A percentile compares a stretch with the other conserved stretches of the same genome.
These are phyloP conservation scores for Hypoxylon perforatum DNA, from an alignment of 495 filamentous ascomycete genomes.

Conservation along the genomic window DNA sequence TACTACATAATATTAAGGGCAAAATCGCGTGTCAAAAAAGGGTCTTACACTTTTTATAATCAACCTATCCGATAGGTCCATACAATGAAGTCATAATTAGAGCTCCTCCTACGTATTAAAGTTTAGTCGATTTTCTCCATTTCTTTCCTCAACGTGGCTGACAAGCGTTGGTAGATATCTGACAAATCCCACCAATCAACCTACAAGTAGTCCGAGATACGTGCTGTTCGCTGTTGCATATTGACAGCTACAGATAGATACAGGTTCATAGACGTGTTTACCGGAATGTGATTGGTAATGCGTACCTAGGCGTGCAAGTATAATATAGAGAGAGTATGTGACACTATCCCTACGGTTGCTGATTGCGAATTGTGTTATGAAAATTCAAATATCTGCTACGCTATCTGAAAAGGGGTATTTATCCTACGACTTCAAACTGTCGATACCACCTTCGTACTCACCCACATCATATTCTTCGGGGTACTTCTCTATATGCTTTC, in stretches of 20 bases:
- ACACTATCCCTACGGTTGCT: neutral
- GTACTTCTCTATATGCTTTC: conserved; percentile 81
- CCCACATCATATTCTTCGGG: conserved; percentile 91
- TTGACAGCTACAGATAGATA: neutral
- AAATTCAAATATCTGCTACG: neutral
- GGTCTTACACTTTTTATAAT: neutral
- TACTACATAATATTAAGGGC: neutral
- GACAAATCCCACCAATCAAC: conserved; percentile 29
- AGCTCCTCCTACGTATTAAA: conserved; percentile 8
- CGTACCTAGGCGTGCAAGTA: neutral
- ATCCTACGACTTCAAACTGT: conserved; percentile 62
- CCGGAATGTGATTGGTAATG: neutral
- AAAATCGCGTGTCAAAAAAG: neutral
- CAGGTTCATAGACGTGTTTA: neutral
- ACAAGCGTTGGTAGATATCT: conserved; percentile 28
- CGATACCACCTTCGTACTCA: conserved; percentile 79
- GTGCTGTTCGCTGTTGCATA: conserved; percentile 13
- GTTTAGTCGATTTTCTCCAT: conserved; percentile 23
- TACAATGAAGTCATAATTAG: conserved; percentile 6
- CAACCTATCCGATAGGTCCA: conserved; percentile 12
- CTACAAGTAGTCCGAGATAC: neutral
- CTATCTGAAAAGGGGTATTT: neutral
- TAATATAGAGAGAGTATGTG: too few relatives aligned
- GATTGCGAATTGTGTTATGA: neutral
- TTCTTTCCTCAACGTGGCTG: conserved; percentile 37